Conservation (phyloP, 169 alveolate species). For the Hammondia hammondi region DNA sequence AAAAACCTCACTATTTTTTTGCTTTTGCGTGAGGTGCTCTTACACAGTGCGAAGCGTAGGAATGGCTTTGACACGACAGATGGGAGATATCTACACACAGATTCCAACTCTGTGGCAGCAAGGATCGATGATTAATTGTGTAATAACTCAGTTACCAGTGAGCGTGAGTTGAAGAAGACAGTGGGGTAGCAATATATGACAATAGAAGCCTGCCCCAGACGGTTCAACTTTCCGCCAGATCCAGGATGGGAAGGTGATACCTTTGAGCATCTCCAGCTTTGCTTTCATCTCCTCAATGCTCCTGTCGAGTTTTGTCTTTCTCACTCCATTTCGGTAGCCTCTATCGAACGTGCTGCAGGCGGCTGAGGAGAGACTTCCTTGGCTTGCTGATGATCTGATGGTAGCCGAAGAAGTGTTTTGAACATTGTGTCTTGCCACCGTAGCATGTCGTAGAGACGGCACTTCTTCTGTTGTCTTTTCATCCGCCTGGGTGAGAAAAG, state of each 20-base stretch:
- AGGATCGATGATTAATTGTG: no score
- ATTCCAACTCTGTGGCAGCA: no score
- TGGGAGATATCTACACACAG: no score
- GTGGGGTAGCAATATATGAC: no score
- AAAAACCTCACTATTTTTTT: no score
- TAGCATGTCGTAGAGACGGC: neutral
- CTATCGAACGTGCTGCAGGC: neutral
- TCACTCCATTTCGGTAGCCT: neutral
- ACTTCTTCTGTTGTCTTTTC: neutral
- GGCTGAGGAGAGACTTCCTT: neutral
- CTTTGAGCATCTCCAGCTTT: constrained; percentile 7
- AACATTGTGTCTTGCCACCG: neutral
- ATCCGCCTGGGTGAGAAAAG: neutral
- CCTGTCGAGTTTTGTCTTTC: neutral
- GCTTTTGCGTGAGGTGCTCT: no score
- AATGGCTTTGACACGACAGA: no score
- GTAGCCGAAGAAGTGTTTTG: neutral
- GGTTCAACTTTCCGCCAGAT: no score
- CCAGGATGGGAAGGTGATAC: neutral
- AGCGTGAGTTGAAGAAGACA: no score
- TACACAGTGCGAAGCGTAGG: no score
- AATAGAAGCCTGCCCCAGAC: no score
- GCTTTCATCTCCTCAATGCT: neutral
- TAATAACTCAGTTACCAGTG: no score
- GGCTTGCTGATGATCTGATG: neutral